phyloP scores from a whole-genome alignment of 306 rosid genomes.

The Glycine latifolia region DNA sequence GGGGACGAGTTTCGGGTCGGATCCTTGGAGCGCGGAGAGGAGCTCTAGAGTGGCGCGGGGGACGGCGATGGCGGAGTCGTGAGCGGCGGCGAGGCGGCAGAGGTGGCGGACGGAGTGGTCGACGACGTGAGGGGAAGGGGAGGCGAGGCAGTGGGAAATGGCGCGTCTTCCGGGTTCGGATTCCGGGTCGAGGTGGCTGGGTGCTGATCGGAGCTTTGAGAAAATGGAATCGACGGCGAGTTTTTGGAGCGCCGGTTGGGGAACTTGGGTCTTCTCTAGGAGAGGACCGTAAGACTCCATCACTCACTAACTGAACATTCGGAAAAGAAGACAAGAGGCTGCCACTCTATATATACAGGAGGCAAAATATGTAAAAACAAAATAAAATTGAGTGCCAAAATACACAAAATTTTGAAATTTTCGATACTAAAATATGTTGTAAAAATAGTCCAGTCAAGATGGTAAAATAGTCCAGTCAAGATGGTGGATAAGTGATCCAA shows the following conservation, averaged over 20 bases:
- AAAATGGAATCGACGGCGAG: slow-evolving; percentile 84
- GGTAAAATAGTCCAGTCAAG: no score
- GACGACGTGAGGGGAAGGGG: slow-evolving; percentile 71
- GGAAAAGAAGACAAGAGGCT: no score
- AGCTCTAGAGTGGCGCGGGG: slow-evolving; percentile 72
- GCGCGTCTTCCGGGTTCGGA: slow-evolving; percentile 84
- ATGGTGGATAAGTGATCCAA: no score
- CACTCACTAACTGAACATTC: background rate
- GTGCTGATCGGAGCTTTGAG: slow-evolving; percentile 81
- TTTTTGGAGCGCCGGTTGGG: slow-evolving; percentile 89
- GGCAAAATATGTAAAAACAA: no score
- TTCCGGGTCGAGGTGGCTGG: slow-evolving; percentile 62
- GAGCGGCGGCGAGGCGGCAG: slow-evolving; percentile 65
- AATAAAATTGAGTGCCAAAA: no score
- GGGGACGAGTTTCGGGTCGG: slow-evolving; percentile 59
- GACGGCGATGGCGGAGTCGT: slow-evolving; percentile 56
- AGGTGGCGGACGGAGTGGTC: slow-evolving; percentile 89
- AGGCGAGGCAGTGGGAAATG: slow-evolving; percentile 71
- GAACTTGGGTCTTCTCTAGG: slow-evolving; percentile 74
- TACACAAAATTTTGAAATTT: no score
- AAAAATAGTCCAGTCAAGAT: no score
- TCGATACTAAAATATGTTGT: no score
- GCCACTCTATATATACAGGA: no score
- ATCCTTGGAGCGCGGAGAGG: slow-evolving; percentile 79
- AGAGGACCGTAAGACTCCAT: slow-evolving; percentile 72